These are phyloP conservation scores for Hypoxylon rickii DNA, from an alignment of 495 filamentous ascomycete genomes.

Conservation along the genomic window DNA sequence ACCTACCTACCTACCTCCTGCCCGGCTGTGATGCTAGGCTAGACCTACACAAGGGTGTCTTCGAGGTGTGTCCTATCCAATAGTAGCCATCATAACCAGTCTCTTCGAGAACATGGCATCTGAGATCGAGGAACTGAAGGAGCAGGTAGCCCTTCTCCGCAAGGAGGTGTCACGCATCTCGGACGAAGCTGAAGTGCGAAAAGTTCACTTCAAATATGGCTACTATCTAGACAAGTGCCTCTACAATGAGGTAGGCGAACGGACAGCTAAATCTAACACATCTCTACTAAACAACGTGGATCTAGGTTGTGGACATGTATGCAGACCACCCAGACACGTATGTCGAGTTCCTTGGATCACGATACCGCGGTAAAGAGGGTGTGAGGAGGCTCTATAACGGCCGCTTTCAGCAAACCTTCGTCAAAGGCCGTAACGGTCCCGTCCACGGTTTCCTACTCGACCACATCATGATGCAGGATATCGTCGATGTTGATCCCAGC, in stretches of 20 bases:
- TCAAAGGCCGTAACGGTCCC: slow-evolving; percentile 58
- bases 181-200: slow-evolving; percentile 56
- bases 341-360: slow-evolving; percentile 60
- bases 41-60: neutral
- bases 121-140: slow-evolving; percentile 32
- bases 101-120: slow-evolving; percentile 18
- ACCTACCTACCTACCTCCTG: slow-evolving; percentile 13
- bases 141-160: slow-evolving; percentile 36
- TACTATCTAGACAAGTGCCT: slow-evolving; percentile 65
- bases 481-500: slow-evolving; percentile 50
- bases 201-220: slow-evolving; percentile 60
- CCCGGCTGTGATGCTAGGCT: neutral
- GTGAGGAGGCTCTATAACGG: slow-evolving; percentile 58
- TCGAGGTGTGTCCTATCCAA: neutral
- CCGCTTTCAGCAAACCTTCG: slow-evolving; percentile 54
- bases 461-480: slow-evolving; percentile 62
- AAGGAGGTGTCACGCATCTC: slow-evolving; percentile 33
- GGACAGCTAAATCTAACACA: neutral
- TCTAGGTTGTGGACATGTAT: slow-evolving; percentile 56
- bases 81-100: neutral
- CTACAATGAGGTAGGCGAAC: slow-evolving; percentile 52
- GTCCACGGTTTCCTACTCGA: slow-evolving; percentile 60
- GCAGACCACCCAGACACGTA: slow-evolving; percentile 58
- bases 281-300: slow-evolving; percentile 1
- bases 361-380: slow-evolving; percentile 58